Evolutionary conservation across 2,329 filamentous ascomycete species (phyloP).

Genomic region (Aspergillus awamori): DNA sequence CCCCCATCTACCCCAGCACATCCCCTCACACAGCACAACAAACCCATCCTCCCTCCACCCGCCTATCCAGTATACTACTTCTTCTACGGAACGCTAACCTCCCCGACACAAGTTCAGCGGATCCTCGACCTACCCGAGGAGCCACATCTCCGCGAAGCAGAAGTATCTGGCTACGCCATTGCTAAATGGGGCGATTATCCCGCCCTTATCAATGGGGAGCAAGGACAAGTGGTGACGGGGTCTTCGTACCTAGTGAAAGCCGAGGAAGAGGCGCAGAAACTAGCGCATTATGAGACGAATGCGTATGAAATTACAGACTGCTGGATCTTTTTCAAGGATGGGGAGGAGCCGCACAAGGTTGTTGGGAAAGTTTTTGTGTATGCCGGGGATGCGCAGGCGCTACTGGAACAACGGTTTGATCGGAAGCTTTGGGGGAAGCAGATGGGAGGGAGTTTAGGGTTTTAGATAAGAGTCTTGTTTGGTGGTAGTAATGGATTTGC

Average conservation of each 20-base stretch:
- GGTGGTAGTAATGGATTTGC: too few species aligned
- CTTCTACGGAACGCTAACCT: slow-evolving; percentile 35
- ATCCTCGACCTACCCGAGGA: slow-evolving; percentile 19
- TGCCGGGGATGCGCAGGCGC: slow-evolving; percentile 26
- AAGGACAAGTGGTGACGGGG: slow-evolving; percentile 15
- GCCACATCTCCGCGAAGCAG: slow-evolving; percentile 14
- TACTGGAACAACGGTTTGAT: slow-evolving; percentile 28
- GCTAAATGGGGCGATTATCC: slow-evolving; percentile 23
- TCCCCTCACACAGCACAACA: slow-evolving; percentile 11
- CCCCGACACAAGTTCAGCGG: slow-evolving; percentile 20
- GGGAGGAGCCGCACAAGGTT: slow-evolving; percentile 10
- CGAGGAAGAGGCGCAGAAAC: slow-evolving; percentile 13
- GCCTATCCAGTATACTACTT: slow-evolving; percentile 29
- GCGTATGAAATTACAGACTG: neutral
- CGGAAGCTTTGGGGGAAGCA: slow-evolving; percentile 24
- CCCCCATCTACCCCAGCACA: slow-evolving; percentile 5
- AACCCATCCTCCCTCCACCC: slow-evolving; percentile 5
- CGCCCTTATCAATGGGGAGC: slow-evolving; percentile 19
- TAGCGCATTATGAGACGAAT: neutral
- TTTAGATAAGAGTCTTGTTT: too few species aligned
- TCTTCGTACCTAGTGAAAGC: slow-evolving; percentile 18
- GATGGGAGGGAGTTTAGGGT: slow-evolving; percentile 7
- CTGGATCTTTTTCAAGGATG: slow-evolving; percentile 6
- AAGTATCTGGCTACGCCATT: slow-evolving; percentile 20
- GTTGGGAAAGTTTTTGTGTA: slow-evolving; percentile 31